Conservation (phyloP, 345 rosid species). For the Kernera saxatilis region DNA sequence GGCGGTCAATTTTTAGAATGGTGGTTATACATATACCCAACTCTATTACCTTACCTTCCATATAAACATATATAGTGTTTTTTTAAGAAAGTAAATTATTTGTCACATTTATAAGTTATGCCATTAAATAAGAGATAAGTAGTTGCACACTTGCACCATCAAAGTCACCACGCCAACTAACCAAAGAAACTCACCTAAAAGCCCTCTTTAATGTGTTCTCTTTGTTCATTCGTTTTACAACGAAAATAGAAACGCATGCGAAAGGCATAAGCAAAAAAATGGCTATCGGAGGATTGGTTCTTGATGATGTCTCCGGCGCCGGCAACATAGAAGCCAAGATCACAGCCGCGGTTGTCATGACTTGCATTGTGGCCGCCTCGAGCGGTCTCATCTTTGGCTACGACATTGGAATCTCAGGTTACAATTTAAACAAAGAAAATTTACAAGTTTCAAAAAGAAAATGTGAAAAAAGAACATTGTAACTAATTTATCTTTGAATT, state of each 20-base stretch:
- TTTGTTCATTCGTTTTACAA: neutral
- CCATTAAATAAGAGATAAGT: neutral
- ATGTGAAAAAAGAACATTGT: neutral
- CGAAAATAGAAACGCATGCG: neutral
- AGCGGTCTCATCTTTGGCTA: conserved; percentile 86
- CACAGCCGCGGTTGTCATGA: conserved; percentile 53
- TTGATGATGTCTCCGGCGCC: conserved; percentile 26
- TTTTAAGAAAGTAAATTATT: neutral
- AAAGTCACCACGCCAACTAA: conserved; percentile 19
- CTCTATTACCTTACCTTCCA: neutral
- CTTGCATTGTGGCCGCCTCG: conserved; percentile 76
- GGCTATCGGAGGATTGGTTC: conserved; percentile 46
- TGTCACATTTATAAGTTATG: neutral
- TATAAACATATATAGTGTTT: neutral
- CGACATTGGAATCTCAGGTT: conserved; percentile 84
- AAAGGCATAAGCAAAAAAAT: conserved; percentile 29
- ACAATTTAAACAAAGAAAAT: neutral
- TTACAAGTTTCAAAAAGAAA: neutral
- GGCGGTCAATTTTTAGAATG: too few relatives aligned
- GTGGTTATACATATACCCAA: too few relatives aligned
- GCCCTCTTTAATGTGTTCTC: neutral
- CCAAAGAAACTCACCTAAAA: conserved; percentile 4
- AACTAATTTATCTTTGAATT: neutral
- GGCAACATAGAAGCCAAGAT: conserved; percentile 29
- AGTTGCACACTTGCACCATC: conserved; percentile 11